A percentile compares a stretch with the other conserved stretches of the same genome.
These are phyloP conservation scores for Salix koriyanagi DNA, from an alignment of 345 rosid genomes.

Conservation along the genomic window DNA sequence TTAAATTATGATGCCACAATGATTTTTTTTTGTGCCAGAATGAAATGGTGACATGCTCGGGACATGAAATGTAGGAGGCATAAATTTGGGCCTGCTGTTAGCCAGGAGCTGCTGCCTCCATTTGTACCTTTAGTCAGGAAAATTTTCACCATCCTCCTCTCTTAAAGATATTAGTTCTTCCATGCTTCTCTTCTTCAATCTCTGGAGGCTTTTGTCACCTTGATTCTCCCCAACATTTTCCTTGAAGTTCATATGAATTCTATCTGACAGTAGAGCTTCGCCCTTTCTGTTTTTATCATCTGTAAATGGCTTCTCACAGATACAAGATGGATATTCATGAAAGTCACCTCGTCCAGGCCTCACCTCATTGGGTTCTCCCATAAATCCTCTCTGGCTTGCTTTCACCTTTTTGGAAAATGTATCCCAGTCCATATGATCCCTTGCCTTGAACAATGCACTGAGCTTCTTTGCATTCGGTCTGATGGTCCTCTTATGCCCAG, in stretches of 20 bases:
- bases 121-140: slow-evolving; percentile 29
- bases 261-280: neutral
- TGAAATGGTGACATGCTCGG: neutral
- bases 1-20: slow-evolving; percentile 2
- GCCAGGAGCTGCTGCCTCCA: neutral
- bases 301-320: slow-evolving; percentile 57
- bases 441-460: slow-evolving; percentile 63
- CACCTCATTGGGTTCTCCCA: slow-evolving; percentile 95
- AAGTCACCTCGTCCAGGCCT: slow-evolving; percentile 86
- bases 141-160: slow-evolving; percentile 29
- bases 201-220: slow-evolving; percentile 22
- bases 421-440: slow-evolving; percentile 71
- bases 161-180: slow-evolving; percentile 21
- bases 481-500: slow-evolving; percentile 93
- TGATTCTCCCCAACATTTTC: slow-evolving; percentile 2
- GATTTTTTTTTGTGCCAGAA: neutral
- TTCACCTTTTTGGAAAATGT: slow-evolving; percentile 79
- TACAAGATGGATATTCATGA: slow-evolving; percentile 84
- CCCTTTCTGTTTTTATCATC: slow-evolving; percentile 19
- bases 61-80: neutral
- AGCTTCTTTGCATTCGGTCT: slow-evolving; percentile 92
- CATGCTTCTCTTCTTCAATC: slow-evolving; percentile 14
- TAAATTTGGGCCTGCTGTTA: neutral
- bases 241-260: slow-evolving; percentile 2
- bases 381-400: slow-evolving; percentile 84